Evolutionary conservation across 805 yeast genomes (phyloP), one percentile per base, ranked within the genome.

Genomic region (Kodamaea leandrae): DNA sequence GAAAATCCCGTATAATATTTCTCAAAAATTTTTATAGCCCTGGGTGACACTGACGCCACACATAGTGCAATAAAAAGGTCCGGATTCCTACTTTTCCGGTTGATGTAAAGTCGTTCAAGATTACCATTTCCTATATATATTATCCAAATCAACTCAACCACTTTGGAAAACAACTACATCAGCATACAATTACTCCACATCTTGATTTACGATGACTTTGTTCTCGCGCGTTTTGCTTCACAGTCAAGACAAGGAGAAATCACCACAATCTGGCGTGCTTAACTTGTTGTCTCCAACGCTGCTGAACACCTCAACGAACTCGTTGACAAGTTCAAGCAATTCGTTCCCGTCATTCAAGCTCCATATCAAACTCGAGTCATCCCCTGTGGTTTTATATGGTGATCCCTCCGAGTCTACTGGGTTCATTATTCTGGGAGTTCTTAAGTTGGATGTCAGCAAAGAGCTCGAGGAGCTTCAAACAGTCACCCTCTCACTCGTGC

Each of bases 351-450:
- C 20, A 2, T 36, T 29, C 24, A 68, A 74, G 24, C 61, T 86
- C 9, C 57, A 80, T 1, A 72, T 90, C 24, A 71, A 72, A 27
- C 68, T 93, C 16, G 99, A 93, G 57, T 83, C 95, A 2, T 98
- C 98, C 1, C 99, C 99, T 0, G 73, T 90, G 27, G 78, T 87
- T 34, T 65, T 93, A 41, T 91, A 86, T 55, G 99, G 99, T 0
- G 63, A 74, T 1, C 84, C 90, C 2, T 60, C 64, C 6, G 93
- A 86, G 44, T 80, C 93, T 1, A 74, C 95, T 0, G 99, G 99
- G 1, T 84, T 96, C 4, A 72, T 91, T 17, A 66, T 93, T 24
- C 79, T 89, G 24, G 99, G 99, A 0, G 68, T 87, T 7, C 64
- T 93, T 36, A 74, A 74, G 26, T 63, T 93, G 12, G 61, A 61